These are phyloP conservation scores for Maudiozyma barnettii DNA, from an alignment of 805 yeast species.

Conservation along the genomic window DNA sequence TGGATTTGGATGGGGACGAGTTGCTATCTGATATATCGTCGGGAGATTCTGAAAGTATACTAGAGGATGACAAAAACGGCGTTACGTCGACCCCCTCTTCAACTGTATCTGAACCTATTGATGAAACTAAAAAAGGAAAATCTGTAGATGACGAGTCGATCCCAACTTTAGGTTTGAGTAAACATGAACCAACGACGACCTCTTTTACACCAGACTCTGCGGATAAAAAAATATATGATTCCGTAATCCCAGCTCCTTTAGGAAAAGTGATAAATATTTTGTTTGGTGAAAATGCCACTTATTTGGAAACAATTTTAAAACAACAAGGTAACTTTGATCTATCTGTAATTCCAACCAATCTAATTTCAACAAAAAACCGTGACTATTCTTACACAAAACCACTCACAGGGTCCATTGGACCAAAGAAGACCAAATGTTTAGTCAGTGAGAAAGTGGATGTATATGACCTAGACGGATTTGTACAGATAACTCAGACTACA, in stretches of 20 bases:
- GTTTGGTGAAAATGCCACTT: conserved; percentile 50
- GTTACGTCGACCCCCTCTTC: not conserved
- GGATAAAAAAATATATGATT: conserved; percentile 50
- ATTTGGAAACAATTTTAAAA: conserved; percentile 37
- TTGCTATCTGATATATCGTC: not conserved
- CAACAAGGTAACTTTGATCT: conserved; percentile 59
- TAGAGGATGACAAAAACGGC: not conserved
- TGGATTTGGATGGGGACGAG: not conserved
- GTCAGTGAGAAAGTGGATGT: conserved; percentile 52
- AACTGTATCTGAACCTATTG: not conserved
- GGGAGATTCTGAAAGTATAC: not conserved
- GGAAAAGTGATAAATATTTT: conserved; percentile 51
- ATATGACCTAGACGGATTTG: conserved; percentile 38
- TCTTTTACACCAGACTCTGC: conserved; percentile 36
- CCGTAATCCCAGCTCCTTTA: conserved; percentile 49
- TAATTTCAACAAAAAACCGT: conserved; percentile 32
- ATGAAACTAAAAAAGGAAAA: not conserved
- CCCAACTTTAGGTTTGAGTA: conserved; percentile 24
- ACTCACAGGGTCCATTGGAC: conserved; percentile 59
- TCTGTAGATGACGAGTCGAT: not conserved
- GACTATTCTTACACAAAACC: conserved; percentile 55
- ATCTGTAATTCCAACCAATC: conserved; percentile 37
- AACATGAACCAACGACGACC: conserved; percentile 41
- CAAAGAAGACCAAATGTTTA: conserved; percentile 60
- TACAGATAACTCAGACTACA: conserved; percentile 47